phyloP scores from a whole-genome alignment of 305 asterid genomes.

The Fraxinus angustifolia region DNA sequence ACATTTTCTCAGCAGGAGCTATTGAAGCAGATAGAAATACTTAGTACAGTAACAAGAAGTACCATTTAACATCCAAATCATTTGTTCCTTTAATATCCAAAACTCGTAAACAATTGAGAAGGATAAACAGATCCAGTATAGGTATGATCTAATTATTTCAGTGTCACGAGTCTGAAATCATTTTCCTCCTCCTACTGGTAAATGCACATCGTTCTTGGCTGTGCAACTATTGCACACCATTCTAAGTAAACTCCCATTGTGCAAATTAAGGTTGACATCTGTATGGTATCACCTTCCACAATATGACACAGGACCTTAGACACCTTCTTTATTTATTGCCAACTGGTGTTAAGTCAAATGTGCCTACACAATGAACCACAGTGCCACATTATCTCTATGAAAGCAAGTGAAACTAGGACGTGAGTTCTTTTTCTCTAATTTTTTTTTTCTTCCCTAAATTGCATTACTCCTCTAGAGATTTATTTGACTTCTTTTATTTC shows the following conservation, averaged over 20 bases:
- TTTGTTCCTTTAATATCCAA: not conserved
- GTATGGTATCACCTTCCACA: not conserved
- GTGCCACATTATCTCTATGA: not conserved
- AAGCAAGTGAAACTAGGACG: not conserved
- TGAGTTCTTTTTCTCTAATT: not conserved
- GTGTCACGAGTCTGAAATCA: not conserved
- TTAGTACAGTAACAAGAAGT: not conserved
- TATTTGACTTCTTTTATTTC: not conserved
- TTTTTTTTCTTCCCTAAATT: not conserved
- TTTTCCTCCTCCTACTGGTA: not conserved
- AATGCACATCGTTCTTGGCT: not conserved
- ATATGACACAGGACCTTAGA: not conserved
- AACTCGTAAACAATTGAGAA: not conserved
- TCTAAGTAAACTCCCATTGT: not conserved
- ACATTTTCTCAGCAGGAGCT: not conserved
- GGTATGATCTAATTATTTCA: not conserved
- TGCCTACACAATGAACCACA: not conserved
- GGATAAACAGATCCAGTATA: not conserved
- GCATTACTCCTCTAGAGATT: not conserved
- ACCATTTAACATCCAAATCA: not conserved
- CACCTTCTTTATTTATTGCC: not conserved
- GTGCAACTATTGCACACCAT: not conserved
- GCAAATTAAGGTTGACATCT: not conserved
- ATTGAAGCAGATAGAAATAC: not conserved
- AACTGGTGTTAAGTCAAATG: not conserved